phyloP scores from a whole-genome alignment of 2,329 filamentous ascomycete genomes.

The Verticillium nubilum region DNA sequence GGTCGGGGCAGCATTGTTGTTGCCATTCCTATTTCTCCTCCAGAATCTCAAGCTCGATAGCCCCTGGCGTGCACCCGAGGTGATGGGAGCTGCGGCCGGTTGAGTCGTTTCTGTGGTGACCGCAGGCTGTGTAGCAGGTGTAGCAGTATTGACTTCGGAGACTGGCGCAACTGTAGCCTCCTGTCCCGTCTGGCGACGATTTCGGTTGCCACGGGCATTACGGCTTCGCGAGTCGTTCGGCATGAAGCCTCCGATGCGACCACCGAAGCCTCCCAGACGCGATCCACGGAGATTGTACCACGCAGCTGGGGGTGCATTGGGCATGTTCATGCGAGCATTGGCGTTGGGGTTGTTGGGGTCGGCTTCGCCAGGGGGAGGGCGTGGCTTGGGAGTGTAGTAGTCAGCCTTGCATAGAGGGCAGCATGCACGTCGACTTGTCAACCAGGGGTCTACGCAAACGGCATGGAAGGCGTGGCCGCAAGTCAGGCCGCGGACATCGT shows the following conservation, averaged over 20 bases:
- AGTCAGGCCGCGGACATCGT: conserved; percentile 87
- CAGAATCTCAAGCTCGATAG: conserved; percentile 10
- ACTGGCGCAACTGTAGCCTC: conserved; percentile 2
- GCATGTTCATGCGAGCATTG: conserved; percentile 43
- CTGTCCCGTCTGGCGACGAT: conserved; percentile 1
- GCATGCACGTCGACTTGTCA: conserved; percentile 89
- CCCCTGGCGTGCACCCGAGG: conserved; percentile 3
- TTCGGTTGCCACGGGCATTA: conserved; percentile 6
- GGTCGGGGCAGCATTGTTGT: conserved; percentile 2
- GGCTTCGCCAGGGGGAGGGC: conserved; percentile 45
- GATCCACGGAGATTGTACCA: conserved; percentile 29
- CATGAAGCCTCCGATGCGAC: conserved; percentile 8
- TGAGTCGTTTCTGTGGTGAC: conserved; percentile 1
- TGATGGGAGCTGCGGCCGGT: neutral
- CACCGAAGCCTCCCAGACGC: conserved; percentile 7
- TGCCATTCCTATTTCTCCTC: conserved; percentile 16
- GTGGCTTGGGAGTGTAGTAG: conserved; percentile 92
- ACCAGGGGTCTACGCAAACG: conserved; percentile 91
- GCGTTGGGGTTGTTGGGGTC: conserved; percentile 24
- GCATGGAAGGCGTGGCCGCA: conserved; percentile 99
- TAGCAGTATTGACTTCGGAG: neutral
- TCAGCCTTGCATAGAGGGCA: conserved; percentile 98
- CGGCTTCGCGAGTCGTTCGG: neutral
- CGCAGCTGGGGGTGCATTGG: conserved; percentile 31
- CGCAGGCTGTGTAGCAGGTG: conserved; percentile 1